Base-by-base conservation (phyloP, 768 basidiomycete genomes). In the Candolleomyces aberdarensis region DNA sequence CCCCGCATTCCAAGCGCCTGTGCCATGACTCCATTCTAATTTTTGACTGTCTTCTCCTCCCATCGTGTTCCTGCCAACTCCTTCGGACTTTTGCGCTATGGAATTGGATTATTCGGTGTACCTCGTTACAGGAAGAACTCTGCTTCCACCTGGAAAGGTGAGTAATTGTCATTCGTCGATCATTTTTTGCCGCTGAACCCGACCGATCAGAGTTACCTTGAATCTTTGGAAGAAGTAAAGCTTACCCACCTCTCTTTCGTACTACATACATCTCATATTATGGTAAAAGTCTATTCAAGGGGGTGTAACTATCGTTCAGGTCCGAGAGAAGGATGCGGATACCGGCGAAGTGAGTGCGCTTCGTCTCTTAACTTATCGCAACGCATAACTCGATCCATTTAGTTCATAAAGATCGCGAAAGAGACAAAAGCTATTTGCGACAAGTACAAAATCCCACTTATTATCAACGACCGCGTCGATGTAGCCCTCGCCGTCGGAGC, bases 391-490 rank as follows among this genome's bases (percentile, higher is more conserved):
- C 41, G 2, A 20, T 19, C 3, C 17, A 13, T 51, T 20, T 47
- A 95, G 91, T 95, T 96, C 68, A 81, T 94, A 58, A 78, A 85
- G 60, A 80, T 96, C 59, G 94, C 94, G 0, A 70, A 69, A 50
- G 76, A 79, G 64, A 88, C 86, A 15, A 92, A 94, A 70, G 76
- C 66, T 17, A 72, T 98, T 5, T 94, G 92, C 67, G 81, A 85
- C 64, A 82, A 81, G 73, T 89, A 93, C 79, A 79, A 83, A 46
- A 83, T 96, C 31, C 94, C 94, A 0, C 75, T 97, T 5, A 78
- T 98, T 61, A 91, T 98, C 74, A 93, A 94, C 69, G 91, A 92
- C 71, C 85, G 94, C 11, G 78, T 96, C 60, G 96, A 97, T 67
- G 85, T 98, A 22, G 92, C 91, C 9, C 79, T 95, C 20, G 91